A percentile compares a stretch with the other conserved stretches of the same genome.
Conservation (phyloP, 768 basidiomycete species). For the Hericium alpestre region DNA sequence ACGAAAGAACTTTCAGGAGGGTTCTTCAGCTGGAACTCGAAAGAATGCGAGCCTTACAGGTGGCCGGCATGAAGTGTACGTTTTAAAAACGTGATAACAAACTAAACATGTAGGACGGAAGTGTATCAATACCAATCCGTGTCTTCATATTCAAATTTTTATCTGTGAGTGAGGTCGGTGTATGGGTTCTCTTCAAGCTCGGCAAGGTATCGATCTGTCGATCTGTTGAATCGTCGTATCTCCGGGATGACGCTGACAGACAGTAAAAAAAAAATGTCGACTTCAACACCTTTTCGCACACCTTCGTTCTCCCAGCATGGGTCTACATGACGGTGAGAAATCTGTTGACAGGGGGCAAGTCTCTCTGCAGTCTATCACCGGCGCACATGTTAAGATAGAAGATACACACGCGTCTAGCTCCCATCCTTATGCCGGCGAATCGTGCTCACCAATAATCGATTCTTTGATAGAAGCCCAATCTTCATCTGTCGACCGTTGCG, state of each 20-base stretch:
- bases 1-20: constrained; percentile 54
- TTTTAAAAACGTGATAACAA: background rate
- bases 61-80: constrained; percentile 7
- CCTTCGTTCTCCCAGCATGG: too few species aligned
- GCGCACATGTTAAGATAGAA: too few species aligned
- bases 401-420: too few species aligned
- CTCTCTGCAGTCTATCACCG: too few species aligned
- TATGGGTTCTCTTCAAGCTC: too few species aligned
- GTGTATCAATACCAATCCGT: too few species aligned
- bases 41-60: constrained; percentile 51
- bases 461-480: background rate
- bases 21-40: constrained; percentile 75
- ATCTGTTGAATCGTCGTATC: constrained; percentile 5
- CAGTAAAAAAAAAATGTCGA: too few species aligned
- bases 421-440: background rate
- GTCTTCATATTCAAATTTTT: too few species aligned
- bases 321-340: too few species aligned
- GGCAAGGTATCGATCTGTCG: background rate
- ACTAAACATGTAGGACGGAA: too few species aligned
- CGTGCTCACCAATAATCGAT: background rate
- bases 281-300: too few species aligned
- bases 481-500: background rate
- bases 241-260: background rate
- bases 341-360: too few species aligned
- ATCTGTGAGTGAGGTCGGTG: background rate